These are phyloP conservation scores for Sordariomycetes sp. DNA, from an alignment of 2,329 filamentous ascomycete species.

Conservation along the genomic window DNA sequence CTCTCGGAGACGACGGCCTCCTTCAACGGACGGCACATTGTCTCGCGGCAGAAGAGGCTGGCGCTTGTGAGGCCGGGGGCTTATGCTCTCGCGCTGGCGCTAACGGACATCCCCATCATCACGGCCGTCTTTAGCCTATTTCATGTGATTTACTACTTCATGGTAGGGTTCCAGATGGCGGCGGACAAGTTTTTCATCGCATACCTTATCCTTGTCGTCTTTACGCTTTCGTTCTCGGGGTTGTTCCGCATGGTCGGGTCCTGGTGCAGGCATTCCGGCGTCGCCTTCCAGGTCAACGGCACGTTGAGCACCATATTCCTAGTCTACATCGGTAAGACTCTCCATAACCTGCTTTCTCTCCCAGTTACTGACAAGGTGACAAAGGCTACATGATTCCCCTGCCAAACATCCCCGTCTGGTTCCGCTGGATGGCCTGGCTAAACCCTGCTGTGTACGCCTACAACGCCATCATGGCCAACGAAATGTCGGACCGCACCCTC, in stretches of 20 bases:
- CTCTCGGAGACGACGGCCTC: too few relatives aligned
- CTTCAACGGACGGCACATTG: too few relatives aligned
- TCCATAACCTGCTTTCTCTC: slow-evolving; percentile 20
- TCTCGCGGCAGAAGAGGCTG: too few relatives aligned
- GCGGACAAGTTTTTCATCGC: slow-evolving; percentile 48
- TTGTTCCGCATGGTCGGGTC: slow-evolving; percentile 43
- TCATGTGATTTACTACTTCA: slow-evolving; percentile 47
- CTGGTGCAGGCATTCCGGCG: slow-evolving; percentile 40
- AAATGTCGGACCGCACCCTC: slow-evolving; percentile 45
- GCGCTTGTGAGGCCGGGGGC: slow-evolving; percentile 33
- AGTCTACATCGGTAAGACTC: too few relatives aligned
- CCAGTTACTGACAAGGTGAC: slow-evolving; percentile 40
- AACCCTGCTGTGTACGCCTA: slow-evolving; percentile 59
- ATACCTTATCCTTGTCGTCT: slow-evolving; percentile 37
- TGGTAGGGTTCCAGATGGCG: slow-evolving; percentile 38
- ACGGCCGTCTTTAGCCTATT: slow-evolving; percentile 45
- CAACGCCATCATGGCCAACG: slow-evolving; percentile 55
- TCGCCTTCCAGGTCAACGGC: slow-evolving; percentile 42
- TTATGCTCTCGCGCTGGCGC: slow-evolving; percentile 42
- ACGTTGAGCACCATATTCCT: too few relatives aligned
- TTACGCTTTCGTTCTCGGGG: slow-evolving; percentile 43
- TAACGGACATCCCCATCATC: slow-evolving; percentile 40
- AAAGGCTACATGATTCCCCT: slow-evolving; percentile 51
- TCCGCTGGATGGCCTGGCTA: slow-evolving; percentile 51
- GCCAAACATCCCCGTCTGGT: slow-evolving; percentile 47